Evolutionary conservation across 2,329 filamentous ascomycete species (phyloP).

Genomic region (Colletotrichum lentis): DNA sequence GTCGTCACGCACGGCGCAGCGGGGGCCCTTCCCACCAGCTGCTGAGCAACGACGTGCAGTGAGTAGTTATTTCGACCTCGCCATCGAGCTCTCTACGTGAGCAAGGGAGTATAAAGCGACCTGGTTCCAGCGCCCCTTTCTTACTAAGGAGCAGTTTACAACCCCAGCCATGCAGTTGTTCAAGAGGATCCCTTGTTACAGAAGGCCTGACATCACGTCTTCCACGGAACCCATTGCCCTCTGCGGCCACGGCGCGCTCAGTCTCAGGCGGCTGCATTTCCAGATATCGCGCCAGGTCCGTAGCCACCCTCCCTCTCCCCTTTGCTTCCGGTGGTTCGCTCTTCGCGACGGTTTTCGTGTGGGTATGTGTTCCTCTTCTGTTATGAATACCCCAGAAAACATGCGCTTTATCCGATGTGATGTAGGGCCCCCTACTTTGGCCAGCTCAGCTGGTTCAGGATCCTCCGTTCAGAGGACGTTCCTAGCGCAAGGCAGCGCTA

Average conservation of each 20-base stretch:
- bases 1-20: background rate
- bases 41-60: background rate
- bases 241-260: conserved; percentile 13
- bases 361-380: too few species aligned
- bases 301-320: background rate
- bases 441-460: conserved; percentile 50
- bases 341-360: too few species aligned
- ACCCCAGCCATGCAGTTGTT: too few species aligned
- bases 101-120: too few species aligned
- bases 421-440: conserved; percentile 57
- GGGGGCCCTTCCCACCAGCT: background rate
- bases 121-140: background rate
- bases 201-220: background rate
- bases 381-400: background rate
- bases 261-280: conserved; percentile 18
- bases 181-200: too few species aligned
- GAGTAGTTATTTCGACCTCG: background rate
- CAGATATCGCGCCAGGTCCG: conserved; percentile 33
- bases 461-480: conserved; percentile 43
- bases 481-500: conserved; percentile 46
- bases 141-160: background rate
- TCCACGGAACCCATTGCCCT: conserved; percentile 4
- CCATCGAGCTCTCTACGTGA: background rate
- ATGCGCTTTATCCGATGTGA: background rate
- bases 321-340: too few species aligned